Evolutionary conservation across 805 yeast species (phyloP), one percentile per base, ranked within the genome.

Genomic region (Myxozyma lipomycoides): DNA sequence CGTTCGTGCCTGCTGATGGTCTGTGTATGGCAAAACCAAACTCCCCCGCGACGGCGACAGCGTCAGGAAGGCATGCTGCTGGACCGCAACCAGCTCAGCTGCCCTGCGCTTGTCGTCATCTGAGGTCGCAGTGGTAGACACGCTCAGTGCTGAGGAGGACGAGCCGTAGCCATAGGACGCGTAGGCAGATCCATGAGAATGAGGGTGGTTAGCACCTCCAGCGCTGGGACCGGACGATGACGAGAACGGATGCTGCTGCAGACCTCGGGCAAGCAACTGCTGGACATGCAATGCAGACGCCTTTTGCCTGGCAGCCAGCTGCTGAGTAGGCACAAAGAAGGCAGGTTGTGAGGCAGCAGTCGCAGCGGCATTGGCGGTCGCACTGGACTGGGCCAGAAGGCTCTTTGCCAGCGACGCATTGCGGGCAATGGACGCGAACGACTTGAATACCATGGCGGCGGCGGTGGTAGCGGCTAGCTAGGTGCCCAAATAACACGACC

Each of bases 311-410:
- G 72, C 62, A 25, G 62, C 64, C 42, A 68, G 64, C 48, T 70
- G 72, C 25, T 65, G 68, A 5, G 74, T 70, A 19, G 74, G 64
- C 32, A 67, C 67, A 49, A 72, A 71, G 56, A 71, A 71, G 25
- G 68, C 60, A 48, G 73, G 67, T 55, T 67, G 64, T 21, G 64
- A 51, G 7, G 32, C 32, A 9, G 32, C 32, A 7, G 12, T 12
- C 32, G 32, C 7, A 12, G 32, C 7, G 12, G 32, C 7, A 7
- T 7, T 12, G 12, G 65, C 52, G 39, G 60, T 49, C 6, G 61
- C 45, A 23, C 69, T 56, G 15, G 70, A 52, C 22, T 68, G 62
- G 63, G 69, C 60, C 48, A 60, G 70, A 36, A 70, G 55, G 48
- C 63, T 67, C 55, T 70, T 66, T 34, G 74, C 73, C 45, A 71